phyloP scores from a whole-genome alignment of 2,329 filamentous ascomycete species.

The Chrysoporthe austroafricana region DNA sequence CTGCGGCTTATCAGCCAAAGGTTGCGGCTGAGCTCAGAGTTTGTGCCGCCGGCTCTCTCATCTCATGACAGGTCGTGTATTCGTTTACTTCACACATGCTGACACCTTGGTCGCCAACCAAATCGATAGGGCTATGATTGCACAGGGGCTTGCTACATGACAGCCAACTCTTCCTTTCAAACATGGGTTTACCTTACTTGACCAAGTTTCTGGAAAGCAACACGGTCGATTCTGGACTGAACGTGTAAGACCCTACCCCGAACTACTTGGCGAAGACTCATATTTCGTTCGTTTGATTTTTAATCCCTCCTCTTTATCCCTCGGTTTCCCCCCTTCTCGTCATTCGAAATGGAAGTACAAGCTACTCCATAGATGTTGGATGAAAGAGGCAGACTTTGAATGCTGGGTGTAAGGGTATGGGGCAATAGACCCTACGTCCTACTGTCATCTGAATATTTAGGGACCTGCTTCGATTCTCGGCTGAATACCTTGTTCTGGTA shows the following conservation, averaged over 20 bases:
- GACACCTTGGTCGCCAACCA: not conserved
- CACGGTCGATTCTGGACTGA: not conserved
- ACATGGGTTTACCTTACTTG: not conserved
- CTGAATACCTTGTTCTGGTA: not conserved
- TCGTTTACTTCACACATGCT: not conserved
- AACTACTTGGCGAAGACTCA: too few relatives aligned
- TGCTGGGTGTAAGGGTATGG: too few relatives aligned
- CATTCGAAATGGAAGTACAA: not conserved
- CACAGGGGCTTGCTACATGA: not conserved
- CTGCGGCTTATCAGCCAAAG: not conserved
- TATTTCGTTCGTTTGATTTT: not conserved
- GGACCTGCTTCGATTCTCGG: not conserved
- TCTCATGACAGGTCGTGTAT: not conserved
- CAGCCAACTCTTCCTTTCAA: not conserved
- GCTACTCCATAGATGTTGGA: not conserved
- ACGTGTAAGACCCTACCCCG: not conserved
- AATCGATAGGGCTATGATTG: not conserved
- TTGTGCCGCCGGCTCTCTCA: not conserved
- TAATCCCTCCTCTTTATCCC: too few relatives aligned
- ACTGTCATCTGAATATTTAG: not conserved
- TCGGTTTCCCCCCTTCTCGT: not conserved
- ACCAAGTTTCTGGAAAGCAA: not conserved
- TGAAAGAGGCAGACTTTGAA: not conserved
- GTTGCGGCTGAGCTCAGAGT: not conserved
- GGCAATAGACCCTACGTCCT: not conserved